These are phyloP conservation scores for Phytophthora crassamura DNA, from an alignment of 352 stramenopile species.

Conservation along the genomic window DNA sequence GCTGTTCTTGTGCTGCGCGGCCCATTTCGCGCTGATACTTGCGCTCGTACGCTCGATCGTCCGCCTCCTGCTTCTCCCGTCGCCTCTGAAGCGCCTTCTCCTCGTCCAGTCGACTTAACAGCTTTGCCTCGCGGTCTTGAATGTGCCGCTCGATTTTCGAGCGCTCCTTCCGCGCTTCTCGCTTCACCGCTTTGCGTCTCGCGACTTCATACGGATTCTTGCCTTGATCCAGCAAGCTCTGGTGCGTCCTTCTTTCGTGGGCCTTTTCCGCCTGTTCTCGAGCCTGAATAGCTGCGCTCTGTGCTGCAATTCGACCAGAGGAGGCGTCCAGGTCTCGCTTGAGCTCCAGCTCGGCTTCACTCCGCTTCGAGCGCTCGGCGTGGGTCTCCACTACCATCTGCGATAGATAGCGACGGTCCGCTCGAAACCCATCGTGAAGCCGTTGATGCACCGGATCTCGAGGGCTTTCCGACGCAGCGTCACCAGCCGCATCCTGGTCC, in stretches of 20 bases:
- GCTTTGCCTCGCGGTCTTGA: slow-evolving; percentile 54
- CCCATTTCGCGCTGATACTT: slow-evolving; percentile 85
- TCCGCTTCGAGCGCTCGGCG: slow-evolving; percentile 41
- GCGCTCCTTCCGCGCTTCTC: slow-evolving; percentile 43
- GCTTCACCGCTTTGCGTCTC: slow-evolving; percentile 51
- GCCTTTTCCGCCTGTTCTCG: slow-evolving; percentile 32
- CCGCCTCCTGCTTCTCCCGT: slow-evolving; percentile 46
- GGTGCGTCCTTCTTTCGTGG: slow-evolving; percentile 49
- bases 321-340: slow-evolving; percentile 67
- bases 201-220: slow-evolving; percentile 84
- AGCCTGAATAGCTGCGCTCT: slow-evolving; percentile 47
- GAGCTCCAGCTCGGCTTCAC: slow-evolving; percentile 65
- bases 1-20: slow-evolving; percentile 50
- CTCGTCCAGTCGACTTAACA: slow-evolving; percentile 60
- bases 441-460: slow-evolving; percentile 45
- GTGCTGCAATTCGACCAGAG: slow-evolving; percentile 44
- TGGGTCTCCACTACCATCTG: slow-evolving; percentile 47
- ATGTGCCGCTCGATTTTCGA: slow-evolving; percentile 55
- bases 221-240: slow-evolving; percentile 66
- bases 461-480: not conserved
- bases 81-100: slow-evolving; percentile 51
- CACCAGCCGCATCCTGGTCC: slow-evolving; percentile 1
- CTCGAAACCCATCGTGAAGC: slow-evolving; percentile 57
- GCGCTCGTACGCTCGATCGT: slow-evolving; percentile 56
- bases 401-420: slow-evolving; percentile 55